Percentiles rank a stretch among this genome's conserved stretches.
Conservation (phyloP, 805 yeast species). For the Hemisphaericaspora nanyangensis region DNA sequence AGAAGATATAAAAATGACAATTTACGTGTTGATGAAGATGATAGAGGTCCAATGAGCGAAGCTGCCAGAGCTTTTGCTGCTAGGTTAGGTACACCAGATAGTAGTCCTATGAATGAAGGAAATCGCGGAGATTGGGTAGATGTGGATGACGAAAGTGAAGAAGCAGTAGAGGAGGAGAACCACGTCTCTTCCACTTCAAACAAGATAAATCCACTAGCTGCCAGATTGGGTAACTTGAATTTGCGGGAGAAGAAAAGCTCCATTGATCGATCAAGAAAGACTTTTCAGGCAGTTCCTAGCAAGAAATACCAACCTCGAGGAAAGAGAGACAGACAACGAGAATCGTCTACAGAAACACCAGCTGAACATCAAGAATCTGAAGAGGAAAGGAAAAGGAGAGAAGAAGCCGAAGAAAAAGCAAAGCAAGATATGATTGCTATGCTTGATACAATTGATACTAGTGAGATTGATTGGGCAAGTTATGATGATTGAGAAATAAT, state of each 20-base stretch:
- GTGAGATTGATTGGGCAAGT: conserved; percentile 8
- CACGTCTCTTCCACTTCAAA: conserved; percentile 9
- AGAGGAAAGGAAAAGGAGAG: not conserved
- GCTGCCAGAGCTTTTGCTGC: conserved; percentile 33
- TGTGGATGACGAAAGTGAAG: not conserved
- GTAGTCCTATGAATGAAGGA: not conserved
- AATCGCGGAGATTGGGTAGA: not conserved
- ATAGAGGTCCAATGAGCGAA: conserved; percentile 22
- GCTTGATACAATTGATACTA: conserved; percentile 4
- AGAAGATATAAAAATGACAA: too few relatives aligned
- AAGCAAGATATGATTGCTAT: conserved; percentile 6
- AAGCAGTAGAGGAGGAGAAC: conserved; percentile 8
- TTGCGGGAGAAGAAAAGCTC: too few relatives aligned
- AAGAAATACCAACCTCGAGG: too few relatives aligned
- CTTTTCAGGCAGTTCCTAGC: too few relatives aligned
- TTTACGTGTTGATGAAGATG: conserved; percentile 13
- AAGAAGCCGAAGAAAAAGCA: conserved; percentile 3
- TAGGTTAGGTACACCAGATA: conserved; percentile 18
- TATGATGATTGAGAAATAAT: conserved; percentile 1
- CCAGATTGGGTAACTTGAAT: not conserved
- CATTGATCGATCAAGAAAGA: too few relatives aligned
- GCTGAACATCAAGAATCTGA: not conserved
- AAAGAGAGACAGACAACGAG: too few relatives aligned
- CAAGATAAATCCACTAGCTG: not conserved
- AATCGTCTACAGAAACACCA: too few relatives aligned